Base-by-base conservation (phyloP, 2,329 filamentous ascomycete genomes). In the Teratosphaeria zuluensis region DNA sequence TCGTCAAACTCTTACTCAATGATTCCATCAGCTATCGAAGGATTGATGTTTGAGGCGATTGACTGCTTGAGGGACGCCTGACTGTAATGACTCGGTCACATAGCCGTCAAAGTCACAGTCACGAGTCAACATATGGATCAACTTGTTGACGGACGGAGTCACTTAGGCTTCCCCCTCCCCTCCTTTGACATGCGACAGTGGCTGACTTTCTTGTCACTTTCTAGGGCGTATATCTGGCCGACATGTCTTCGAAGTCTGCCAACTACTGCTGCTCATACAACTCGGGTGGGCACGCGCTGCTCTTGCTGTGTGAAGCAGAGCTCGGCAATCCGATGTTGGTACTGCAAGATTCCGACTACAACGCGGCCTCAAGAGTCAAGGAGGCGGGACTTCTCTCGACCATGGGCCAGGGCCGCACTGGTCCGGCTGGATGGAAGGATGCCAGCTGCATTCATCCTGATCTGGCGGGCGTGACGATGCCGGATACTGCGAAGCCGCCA, bases 271-370 rank as follows among this genome's bases (percentile, higher is more conserved):
- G 73, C 56, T 38, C 63, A 0, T 70, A 74, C 63, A 80, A 76
- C 60, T 88, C 86, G n/a, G 82, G 80, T n/a, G 81, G 83, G 21
- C 83, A 85, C 24, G 90, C 85, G 0, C 77, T 96, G 2, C 77
- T 95, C 3, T 80, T 96, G 19, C 84, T 96, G 1, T 95, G 90
- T 66, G 90, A 95, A 68, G 90, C 89, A 3, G 87, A 91, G 73
- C 80, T 96, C 2, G 90, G 91, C 5, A 74, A 85, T 35, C 89
- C 90, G 0, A 85, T 92, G 76, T 81, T 87, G 59, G 79, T 85
- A 65, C 78, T 92, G 2, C 77, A 74, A 0, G 0, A 76, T 12
- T 72, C 83, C 1, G 81, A 82, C 21, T 90, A 83, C 68, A 73
- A 76, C 7, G 90, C 90, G 0, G 86, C 81, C 0, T 78, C 84